Conservation (phyloP, 352 stramenopile species). For the Thraustochytrium sp. region DNA sequence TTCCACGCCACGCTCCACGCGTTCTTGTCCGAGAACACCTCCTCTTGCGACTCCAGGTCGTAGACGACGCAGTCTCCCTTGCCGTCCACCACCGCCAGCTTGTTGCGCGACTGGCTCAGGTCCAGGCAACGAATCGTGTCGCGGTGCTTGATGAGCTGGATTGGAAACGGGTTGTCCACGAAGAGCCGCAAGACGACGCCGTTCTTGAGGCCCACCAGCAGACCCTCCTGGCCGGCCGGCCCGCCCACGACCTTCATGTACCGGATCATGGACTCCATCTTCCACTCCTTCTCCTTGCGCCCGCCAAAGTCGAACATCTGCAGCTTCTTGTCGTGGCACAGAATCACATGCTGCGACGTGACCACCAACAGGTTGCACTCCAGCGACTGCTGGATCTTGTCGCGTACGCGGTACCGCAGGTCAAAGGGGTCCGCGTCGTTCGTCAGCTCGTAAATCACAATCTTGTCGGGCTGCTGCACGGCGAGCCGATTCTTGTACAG, state of each 20-base stretch:
- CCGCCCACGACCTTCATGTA: conserved; percentile 85
- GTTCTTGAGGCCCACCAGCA: conserved; percentile 84
- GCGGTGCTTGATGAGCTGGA: conserved; percentile 77
- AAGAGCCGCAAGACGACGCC: conserved; percentile 83
- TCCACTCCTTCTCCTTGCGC: conserved; percentile 56
- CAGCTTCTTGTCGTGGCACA: conserved; percentile 83
- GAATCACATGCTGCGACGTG: conserved; percentile 79
- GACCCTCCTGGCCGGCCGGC: conserved; percentile 71
- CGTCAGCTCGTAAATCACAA: conserved; percentile 86
- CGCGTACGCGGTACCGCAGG: conserved; percentile 84
- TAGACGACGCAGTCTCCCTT: conserved; percentile 79
- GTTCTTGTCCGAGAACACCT: conserved; percentile 73
- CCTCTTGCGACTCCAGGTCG: conserved; percentile 76
- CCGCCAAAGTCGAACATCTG: conserved; percentile 81
- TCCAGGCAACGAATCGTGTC: conserved; percentile 77
- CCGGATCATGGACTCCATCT: conserved; percentile 73
- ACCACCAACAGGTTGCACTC: conserved; percentile 77
- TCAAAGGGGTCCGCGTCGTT: conserved; percentile 71
- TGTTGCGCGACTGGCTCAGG: conserved; percentile 68
- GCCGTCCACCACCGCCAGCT: conserved; percentile 81
- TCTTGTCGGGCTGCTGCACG: conserved; percentile 83
- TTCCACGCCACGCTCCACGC: conserved; percentile 86
- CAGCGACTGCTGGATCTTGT: conserved; percentile 72
- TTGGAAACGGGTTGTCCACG: conserved; percentile 88
- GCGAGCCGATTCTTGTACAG: conserved; percentile 83